Conservation (phyloP, 306 rosid species). For the Oxytropis ochrocephala region DNA sequence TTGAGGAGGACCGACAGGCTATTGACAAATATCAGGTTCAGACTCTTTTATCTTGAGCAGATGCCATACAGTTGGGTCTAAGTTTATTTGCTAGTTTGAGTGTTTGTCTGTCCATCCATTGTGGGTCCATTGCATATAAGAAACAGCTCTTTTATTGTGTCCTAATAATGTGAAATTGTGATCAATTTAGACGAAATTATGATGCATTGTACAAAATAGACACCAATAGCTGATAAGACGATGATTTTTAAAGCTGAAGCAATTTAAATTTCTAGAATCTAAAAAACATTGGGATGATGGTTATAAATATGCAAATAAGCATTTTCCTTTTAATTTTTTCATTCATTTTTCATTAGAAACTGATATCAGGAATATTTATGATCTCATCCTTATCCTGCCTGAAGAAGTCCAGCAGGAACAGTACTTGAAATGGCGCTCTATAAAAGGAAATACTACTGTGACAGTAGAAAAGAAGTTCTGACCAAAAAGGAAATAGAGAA, state of each 20-base stretch:
- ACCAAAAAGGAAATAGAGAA: background rate
- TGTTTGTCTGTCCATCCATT: background rate
- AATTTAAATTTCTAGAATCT: background rate
- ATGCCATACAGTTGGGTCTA: constrained; percentile 26
- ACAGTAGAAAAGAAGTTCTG: background rate
- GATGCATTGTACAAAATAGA: background rate
- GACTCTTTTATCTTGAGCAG: background rate
- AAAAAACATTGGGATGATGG: background rate
- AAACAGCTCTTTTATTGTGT: background rate
- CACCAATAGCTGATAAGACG: background rate
- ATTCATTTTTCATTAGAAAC: background rate
- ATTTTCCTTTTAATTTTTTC: background rate
- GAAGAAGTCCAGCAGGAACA: background rate
- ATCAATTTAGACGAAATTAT: background rate
- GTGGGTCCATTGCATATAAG: background rate
- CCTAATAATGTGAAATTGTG: background rate
- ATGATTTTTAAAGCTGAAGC: background rate
- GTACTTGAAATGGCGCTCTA: background rate
- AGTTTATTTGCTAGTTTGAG: constrained; percentile 3
- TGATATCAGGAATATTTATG: background rate
- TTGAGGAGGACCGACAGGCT: constrained; percentile 83
- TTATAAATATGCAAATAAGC: background rate
- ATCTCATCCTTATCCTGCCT: background rate
- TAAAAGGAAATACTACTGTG: background rate
- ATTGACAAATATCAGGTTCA: constrained; percentile 92